Base-by-base conservation (phyloP, 345 rosid species). In the Geranium rotundifolium region DNA sequence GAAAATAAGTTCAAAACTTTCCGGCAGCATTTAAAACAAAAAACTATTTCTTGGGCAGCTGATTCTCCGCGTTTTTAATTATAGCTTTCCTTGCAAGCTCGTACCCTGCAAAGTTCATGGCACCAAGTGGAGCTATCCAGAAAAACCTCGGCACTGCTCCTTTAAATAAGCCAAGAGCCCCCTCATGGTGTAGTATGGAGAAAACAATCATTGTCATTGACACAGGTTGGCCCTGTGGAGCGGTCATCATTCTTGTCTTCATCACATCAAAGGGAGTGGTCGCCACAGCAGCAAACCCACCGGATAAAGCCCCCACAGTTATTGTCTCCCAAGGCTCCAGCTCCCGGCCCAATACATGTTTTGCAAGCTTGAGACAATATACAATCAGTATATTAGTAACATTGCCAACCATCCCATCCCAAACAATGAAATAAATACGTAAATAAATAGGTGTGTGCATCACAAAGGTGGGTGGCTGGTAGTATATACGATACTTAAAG, bases 191-290 rank as follows among this genome's bases (percentile, higher is more conserved):
- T 68, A 90, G 80, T 62, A 93, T 84, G 41, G 97, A 86, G 65
- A 82, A 34, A 4, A 76, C 88, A 18, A 90, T 86, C 75, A 88
- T 58, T 1, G 89, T 71, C 99, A 90, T 93, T n/a, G 99, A 81
- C 60, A 90, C 56, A 1, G 96, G 59, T 73, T 72, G 79, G 65
- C 97, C 97, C 56, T 67, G 90, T 29, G 87, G 84, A 63, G 96
- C 97, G 17, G 99, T 93, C 99, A 93, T 93, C 97, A 86, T 90
- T 72, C 97, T 81, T 41, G 99, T 93, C 80, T 93, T 93, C 90
- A 93, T 84, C 75, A 93, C 99, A 72, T 93, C 99, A 30, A 93
- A 88, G 15, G 97, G 99, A 15, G 99, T 93, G 9, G 97, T 93
- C 41, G 74, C 64, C 15, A 93, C 96, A 55, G 99, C 89, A 62